These are phyloP conservation scores for Coniochaeta prunicola DNA, from an alignment of 2,329 filamentous ascomycete species.

Conservation along the genomic window DNA sequence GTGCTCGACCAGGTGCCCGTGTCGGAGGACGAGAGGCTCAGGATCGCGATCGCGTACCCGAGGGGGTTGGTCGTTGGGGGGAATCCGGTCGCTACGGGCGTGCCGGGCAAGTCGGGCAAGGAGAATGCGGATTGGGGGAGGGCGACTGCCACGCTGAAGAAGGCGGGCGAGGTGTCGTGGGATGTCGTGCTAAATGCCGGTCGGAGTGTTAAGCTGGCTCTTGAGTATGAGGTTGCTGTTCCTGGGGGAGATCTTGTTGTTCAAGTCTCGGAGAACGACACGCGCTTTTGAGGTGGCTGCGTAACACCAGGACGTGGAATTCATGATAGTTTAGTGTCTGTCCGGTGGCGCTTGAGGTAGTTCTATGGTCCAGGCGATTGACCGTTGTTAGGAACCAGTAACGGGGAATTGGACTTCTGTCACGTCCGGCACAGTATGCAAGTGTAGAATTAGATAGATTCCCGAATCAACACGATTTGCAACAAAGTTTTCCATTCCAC, in stretches of 20 bases:
- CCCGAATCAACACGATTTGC: not conserved
- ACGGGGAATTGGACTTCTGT: not conserved
- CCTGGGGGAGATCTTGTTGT: constrained; percentile 38
- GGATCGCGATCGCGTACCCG: constrained; percentile 42
- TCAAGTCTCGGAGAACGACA: constrained; percentile 12
- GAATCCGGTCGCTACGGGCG: constrained; percentile 7
- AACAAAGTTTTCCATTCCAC: not conserved
- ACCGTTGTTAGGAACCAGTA: not conserved
- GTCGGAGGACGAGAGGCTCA: constrained; percentile 51
- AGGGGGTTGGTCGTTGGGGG: constrained; percentile 35
- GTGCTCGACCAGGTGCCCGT: constrained; percentile 56
- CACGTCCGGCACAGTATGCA: not conserved
- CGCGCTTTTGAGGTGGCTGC: not conserved
- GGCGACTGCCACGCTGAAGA: constrained; percentile 45
- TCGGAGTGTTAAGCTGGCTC: constrained; percentile 44
- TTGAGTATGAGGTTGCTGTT: constrained; percentile 56
- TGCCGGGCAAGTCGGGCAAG: constrained; percentile 15
- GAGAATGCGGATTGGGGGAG: constrained; percentile 42
- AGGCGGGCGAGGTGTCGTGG: constrained; percentile 52
- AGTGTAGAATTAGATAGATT: not conserved
- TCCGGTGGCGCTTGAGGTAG: not conserved
- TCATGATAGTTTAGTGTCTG: not conserved
- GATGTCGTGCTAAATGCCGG: constrained; percentile 50
- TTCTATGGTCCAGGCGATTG: not conserved
- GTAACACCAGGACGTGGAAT: not conserved